These are phyloP conservation scores for Neofusicoccum laricinum DNA, from an alignment of 2,329 filamentous ascomycete genomes.

Conservation along the genomic window DNA sequence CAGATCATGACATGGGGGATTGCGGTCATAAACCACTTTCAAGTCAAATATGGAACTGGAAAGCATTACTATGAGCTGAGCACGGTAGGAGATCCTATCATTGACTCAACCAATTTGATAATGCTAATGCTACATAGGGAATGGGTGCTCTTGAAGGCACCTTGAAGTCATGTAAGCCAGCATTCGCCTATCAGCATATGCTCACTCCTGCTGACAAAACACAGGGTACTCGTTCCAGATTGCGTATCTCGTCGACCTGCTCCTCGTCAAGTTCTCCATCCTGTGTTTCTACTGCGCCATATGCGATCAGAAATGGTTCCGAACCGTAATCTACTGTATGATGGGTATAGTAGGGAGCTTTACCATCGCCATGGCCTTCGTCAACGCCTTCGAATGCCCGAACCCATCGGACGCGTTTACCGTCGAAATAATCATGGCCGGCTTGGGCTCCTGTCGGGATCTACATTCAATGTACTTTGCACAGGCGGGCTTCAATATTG, in stretches of 20 bases:
- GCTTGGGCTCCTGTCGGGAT: conserved; percentile 30
- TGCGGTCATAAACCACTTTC: conserved; percentile 34
- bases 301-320: conserved; percentile 31
- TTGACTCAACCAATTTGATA: no score
- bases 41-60: conserved; percentile 30
- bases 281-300: conserved; percentile 36
- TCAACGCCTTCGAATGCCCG: conserved; percentile 32
- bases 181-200: no score
- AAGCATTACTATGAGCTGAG: conserved; percentile 20
- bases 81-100: neutral
- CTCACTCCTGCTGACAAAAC: neutral
- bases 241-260: conserved; percentile 25
- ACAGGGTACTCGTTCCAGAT: conserved; percentile 30
- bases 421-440: conserved; percentile 27
- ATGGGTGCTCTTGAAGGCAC: conserved; percentile 15
- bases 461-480: conserved; percentile 31
- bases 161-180: conserved; percentile 18
- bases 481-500: conserved; percentile 41
- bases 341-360: conserved; percentile 32
- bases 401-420: conserved; percentile 26
- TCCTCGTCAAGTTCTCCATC: conserved; percentile 34
- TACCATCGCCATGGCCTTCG: conserved; percentile 28
- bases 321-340: conserved; percentile 27
- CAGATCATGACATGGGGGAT: conserved; percentile 36
- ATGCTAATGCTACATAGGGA: neutral